Evolutionary conservation across 1,139 yeast species (phyloP).

Genomic region (Yueomyces sp.): DNA sequence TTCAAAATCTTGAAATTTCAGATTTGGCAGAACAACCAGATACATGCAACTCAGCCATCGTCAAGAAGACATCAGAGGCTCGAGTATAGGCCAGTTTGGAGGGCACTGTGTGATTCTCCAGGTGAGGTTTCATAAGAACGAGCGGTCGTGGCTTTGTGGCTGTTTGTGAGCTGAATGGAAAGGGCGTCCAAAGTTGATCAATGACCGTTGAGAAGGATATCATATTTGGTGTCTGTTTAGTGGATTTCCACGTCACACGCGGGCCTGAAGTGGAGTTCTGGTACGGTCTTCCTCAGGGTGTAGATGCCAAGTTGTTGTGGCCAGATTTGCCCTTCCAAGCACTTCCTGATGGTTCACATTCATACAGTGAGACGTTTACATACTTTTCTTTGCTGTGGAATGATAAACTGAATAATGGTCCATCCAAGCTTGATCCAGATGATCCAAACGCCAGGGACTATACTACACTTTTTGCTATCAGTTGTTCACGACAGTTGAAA

Average conservation of each 20-base stretch:
- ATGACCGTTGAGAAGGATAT: constrained; percentile 9
- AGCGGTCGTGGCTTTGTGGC: too few relatives aligned
- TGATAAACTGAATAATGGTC: constrained; percentile 29
- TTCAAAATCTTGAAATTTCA: too few relatives aligned
- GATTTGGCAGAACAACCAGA: too few relatives aligned
- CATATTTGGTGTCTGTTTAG: constrained; percentile 77
- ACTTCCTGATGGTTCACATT: constrained; percentile 89
- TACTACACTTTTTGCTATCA: constrained; percentile 80
- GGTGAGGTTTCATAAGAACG: too few relatives aligned
- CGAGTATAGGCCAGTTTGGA: too few relatives aligned
- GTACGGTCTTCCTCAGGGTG: constrained; percentile 49
- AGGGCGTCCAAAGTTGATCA: too few relatives aligned
- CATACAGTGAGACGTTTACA: constrained; percentile 85
- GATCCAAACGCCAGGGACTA: constrained; percentile 32
- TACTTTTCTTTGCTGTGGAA: constrained; percentile 81
- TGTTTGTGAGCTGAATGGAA: too few relatives aligned
- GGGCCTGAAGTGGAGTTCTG: constrained; percentile 96
- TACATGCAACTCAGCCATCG: too few relatives aligned
- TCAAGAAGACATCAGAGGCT: too few relatives aligned
- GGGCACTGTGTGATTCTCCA: too few relatives aligned
- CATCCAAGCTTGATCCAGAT: constrained; percentile 14
- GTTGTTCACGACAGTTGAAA: constrained; percentile 78
- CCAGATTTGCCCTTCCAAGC: constrained; percentile 91
- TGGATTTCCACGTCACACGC: constrained; percentile 84
- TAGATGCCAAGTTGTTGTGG: constrained; percentile 43